Conservation (phyloP, 176 grass and related monocot species). For the Eleusine indica region DNA sequence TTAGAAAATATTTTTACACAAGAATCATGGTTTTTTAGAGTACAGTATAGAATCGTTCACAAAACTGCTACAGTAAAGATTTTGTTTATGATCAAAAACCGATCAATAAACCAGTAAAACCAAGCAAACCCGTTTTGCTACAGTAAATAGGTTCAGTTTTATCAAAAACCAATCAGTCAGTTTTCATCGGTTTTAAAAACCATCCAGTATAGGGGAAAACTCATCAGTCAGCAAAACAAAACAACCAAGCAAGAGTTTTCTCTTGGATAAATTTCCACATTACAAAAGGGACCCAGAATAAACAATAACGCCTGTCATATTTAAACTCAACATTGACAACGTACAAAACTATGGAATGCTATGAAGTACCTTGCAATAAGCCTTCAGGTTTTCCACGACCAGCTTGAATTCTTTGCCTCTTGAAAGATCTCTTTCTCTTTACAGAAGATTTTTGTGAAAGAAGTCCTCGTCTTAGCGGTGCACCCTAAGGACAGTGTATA, state of each 20-base stretch:
- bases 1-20: not conserved
- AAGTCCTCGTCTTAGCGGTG: slow-evolving; percentile 42
- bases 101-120: too few relatives aligned
- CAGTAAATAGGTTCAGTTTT: too few relatives aligned
- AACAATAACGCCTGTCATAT: not conserved
- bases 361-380: slow-evolving; percentile 58
- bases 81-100: too few relatives aligned
- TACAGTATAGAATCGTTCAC: not conserved
- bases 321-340: not conserved
- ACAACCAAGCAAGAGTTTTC: not conserved
- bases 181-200: too few relatives aligned
- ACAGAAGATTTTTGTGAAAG: slow-evolving; percentile 63
- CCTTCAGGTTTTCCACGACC: slow-evolving; percentile 59
- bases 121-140: too few relatives aligned
- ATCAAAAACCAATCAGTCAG: too few relatives aligned
- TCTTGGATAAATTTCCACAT: not conserved
- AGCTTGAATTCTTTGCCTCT: slow-evolving; percentile 70
- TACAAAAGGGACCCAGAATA: not conserved
- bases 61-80: too few relatives aligned
- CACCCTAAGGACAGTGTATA: slow-evolving; percentile 42
- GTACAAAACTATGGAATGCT: not conserved
- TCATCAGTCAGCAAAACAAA: not conserved
- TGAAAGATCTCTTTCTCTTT: slow-evolving; percentile 82
- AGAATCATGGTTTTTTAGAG: not conserved
- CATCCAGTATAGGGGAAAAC: not conserved